Base-by-base conservation (phyloP, 1,284 basidiomycete genomes). In the Prillingera fragicola region DNA sequence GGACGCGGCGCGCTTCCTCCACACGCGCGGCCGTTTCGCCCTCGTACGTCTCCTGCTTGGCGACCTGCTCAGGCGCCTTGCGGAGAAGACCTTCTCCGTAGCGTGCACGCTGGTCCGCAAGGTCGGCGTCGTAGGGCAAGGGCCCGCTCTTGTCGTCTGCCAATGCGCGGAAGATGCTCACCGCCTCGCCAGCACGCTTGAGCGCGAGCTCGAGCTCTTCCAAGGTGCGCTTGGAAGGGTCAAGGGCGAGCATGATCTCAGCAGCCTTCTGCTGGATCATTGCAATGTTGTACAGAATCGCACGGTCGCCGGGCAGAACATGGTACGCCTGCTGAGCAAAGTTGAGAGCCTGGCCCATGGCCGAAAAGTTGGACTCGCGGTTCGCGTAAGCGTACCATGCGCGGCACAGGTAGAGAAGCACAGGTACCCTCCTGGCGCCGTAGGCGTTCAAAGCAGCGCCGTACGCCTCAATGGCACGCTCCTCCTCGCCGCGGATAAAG, bases 231-330 rank as follows among this genome's bases (percentile, higher is more conserved):
- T 87, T 88, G 13, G 80, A 74, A 0, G 83, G 78, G 2, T 78
- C 76, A 17, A 91, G 72, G 1, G 80, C 77, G 50, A 90, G 81
- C 37, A 95, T 72, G 73, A 95, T 78, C 66, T 95, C 89, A 0
- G 87, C 85, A 0, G 86, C 84, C 69, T 94, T 94, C 68, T 96
- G 91, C 68, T 91, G 83, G 27, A 96, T 88, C 84, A 95, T 90
- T 42, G 90, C 91, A 60, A 95, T 86, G 67, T 96, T 96, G 73
- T 92, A 96, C 32, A 87, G 55, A 40, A 85, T 83, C 5, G 87
- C 85, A 60, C 90, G 89, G 73, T 96, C 91, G 45, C 76, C 78
- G 0, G 89, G 88, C 56, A 84, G 80, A 17, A 89, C 67, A 58
- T 86, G 83, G 21, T 85, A 75, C 1, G 90, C 89, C 85, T 91